Evolutionary conservation across 148 eudicot genomes (phyloP), one percentile per base, ranked within the genome.

Genomic region (Vaccinium darrowii): DNA sequence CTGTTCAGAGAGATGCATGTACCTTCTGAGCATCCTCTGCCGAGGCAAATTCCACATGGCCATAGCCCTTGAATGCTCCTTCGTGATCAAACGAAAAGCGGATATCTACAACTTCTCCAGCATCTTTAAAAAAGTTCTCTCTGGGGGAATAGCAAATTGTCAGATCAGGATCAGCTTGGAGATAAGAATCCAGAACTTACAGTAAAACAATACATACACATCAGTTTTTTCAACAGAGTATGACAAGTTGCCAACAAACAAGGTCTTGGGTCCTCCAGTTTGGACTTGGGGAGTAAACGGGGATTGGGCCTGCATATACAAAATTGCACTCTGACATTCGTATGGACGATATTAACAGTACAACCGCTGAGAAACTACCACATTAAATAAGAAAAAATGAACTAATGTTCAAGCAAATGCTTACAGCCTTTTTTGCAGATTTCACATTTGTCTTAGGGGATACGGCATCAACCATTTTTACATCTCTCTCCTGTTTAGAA

Each of bases 1-100:
- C 39, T 10, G 25, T 14, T 15, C 43, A 77, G 39, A 67, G 43
- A 54, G 56, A 49, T 74, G 63, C 63, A 27, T 49, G 80, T 76
- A 95, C 99, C 92, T 97, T 92, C 85, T 87, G 87, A 49, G 98
- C 98, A 80, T 75, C 93, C 82, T 94, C 98, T 18, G 87, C 87
- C 1, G 96, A 90, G 67, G 90, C 93, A 91, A 97, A 97, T 71
- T 97, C 98, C 78, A 95, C 93, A 87, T 97, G 98, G 23, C 98
- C 98, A 89, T 80, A 97, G 30, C 98, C 99, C 84, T 86, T 93
- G 75, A 97, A 94, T 13, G 53, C 15, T 50, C 95, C 93, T 33
- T 93, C 96, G 4, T 52, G 27, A 36, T 87, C 86, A 12, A 77
- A 54, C 2, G 96, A 86, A 88, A 97, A 89, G 71, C 97, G 97